These are phyloP conservation scores for Marasmius sp. DNA, from an alignment of 1,284 basidiomycete genomes.

Conservation along the genomic window DNA sequence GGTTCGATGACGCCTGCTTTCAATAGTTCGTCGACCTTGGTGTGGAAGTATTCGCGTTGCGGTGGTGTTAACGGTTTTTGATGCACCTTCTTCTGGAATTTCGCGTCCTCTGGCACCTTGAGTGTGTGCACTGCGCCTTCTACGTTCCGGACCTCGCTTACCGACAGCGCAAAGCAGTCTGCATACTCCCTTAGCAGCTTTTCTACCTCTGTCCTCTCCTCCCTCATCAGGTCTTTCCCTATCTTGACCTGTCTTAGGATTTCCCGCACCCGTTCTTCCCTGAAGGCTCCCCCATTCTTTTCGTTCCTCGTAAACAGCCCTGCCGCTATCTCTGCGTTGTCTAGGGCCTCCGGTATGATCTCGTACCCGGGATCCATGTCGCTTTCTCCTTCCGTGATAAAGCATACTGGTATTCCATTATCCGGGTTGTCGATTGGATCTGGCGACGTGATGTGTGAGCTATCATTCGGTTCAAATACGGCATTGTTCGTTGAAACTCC, in stretches of 20 bases:
- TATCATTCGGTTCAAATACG: background rate
- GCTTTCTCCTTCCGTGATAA: no score
- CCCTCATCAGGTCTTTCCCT: slow-evolving; percentile 19
- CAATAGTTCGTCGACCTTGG: slow-evolving; percentile 29
- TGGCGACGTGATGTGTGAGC: no score
- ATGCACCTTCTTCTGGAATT: slow-evolving; percentile 20
- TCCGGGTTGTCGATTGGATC: no score
- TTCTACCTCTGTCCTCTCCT: slow-evolving; percentile 13
- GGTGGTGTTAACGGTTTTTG: slow-evolving; percentile 25
- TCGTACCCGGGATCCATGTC: background rate
- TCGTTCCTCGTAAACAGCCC: background rate
- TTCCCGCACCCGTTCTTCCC: slow-evolving; percentile 15
- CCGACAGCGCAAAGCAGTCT: slow-evolving; percentile 29
- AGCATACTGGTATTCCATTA: no score
- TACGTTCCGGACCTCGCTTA: slow-evolving; percentile 25
- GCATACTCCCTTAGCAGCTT: slow-evolving; percentile 21
- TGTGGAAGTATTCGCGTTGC: slow-evolving; percentile 26
- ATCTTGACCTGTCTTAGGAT: slow-evolving; percentile 21
- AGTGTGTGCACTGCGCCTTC: slow-evolving; percentile 22
- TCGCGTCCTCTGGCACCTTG: slow-evolving; percentile 20
- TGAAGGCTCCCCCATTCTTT: background rate
- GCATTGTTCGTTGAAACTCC: background rate
- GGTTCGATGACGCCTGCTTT: slow-evolving; percentile 28
- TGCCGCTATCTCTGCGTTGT: background rate
- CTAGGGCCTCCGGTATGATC: background rate